Conservation (phyloP, 192 early-diverging fungal species). For the Cetraspora pellucida region DNA sequence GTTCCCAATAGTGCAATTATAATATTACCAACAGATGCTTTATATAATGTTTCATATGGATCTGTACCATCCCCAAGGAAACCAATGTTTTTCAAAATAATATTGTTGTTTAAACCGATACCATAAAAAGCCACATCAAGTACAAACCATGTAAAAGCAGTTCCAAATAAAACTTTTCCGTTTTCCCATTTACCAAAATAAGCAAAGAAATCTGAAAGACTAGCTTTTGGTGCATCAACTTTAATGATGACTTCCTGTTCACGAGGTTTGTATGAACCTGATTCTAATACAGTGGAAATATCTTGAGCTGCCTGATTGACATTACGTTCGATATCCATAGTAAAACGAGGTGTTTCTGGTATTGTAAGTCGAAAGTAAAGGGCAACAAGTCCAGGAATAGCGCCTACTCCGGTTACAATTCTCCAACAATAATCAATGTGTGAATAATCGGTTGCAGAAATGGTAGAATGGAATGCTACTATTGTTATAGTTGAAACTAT, state of each 20-base stretch:
- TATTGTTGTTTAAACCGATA: slow-evolving; percentile 78
- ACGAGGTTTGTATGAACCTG: slow-evolving; percentile 51
- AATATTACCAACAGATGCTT: slow-evolving; percentile 84
- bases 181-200: slow-evolving; percentile 85
- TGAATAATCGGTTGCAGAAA: slow-evolving; percentile 56
- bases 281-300: slow-evolving; percentile 46
- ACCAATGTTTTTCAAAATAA: slow-evolving; percentile 72
- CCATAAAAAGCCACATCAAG: slow-evolving; percentile 84
- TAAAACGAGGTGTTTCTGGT: slow-evolving; percentile 81
- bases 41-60: slow-evolving; percentile 53
- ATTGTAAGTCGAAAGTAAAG: slow-evolving; percentile 85
- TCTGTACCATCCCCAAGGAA: slow-evolving; percentile 49
- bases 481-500: slow-evolving; percentile 71
- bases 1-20: slow-evolving; percentile 85
- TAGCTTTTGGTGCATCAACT: slow-evolving; percentile 45
- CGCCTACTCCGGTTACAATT: slow-evolving; percentile 76
- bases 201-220: slow-evolving; percentile 60
- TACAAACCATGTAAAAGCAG: slow-evolving; percentile 74
- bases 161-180: slow-evolving; percentile 76
- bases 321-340: slow-evolving; percentile 64
- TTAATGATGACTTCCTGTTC: slow-evolving; percentile 32
- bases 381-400: slow-evolving; percentile 75
- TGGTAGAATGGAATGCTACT: slow-evolving; percentile 65
- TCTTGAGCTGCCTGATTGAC: slow-evolving; percentile 50
- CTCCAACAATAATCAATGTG: slow-evolving; percentile 90